Evolutionary conservation across 495 filamentous ascomycete genomes (phyloP).

Genomic region (Stereocaulon alpinum): DNA sequence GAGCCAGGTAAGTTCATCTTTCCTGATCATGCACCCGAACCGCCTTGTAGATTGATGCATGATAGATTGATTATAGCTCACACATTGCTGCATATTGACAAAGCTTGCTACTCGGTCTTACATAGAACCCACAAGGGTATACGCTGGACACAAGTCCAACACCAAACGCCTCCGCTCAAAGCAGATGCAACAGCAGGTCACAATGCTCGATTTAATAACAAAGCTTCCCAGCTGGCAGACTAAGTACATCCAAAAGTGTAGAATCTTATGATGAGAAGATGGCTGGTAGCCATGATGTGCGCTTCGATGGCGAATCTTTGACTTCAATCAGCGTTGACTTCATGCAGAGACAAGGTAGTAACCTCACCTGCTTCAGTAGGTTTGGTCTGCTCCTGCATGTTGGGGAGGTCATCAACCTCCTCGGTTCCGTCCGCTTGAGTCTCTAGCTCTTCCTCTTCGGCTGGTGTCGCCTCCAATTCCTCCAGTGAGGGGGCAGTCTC

Average conservation of each 20-base stretch:
- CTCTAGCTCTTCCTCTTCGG: conserved; percentile 22
- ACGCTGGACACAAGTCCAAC: conserved; percentile 2
- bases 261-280: conserved; percentile 23
- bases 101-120: not conserved
- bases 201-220: not conserved
- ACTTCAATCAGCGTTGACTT: not conserved
- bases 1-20: no score
- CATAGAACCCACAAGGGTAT: conserved; percentile 5
- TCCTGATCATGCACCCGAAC: no score
- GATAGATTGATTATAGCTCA: no score
- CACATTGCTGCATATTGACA: no score
- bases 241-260: not conserved
- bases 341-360: not conserved
- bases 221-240: not conserved
- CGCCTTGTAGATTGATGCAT: no score
- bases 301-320: conserved; percentile 18
- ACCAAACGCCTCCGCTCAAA: conserved; percentile 18
- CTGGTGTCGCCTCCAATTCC: conserved; percentile 23
- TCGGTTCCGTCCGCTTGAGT: conserved; percentile 2
- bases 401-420: conserved; percentile 22
- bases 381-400: conserved; percentile 13
- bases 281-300: conserved; percentile 27
- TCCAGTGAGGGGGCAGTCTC: conserved; percentile 16
- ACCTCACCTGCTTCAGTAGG: conserved; percentile 10
- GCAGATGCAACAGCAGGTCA: conserved; percentile 8